Conservation (phyloP, 805 yeast species). For the Myxozyma kluyveri region DNA sequence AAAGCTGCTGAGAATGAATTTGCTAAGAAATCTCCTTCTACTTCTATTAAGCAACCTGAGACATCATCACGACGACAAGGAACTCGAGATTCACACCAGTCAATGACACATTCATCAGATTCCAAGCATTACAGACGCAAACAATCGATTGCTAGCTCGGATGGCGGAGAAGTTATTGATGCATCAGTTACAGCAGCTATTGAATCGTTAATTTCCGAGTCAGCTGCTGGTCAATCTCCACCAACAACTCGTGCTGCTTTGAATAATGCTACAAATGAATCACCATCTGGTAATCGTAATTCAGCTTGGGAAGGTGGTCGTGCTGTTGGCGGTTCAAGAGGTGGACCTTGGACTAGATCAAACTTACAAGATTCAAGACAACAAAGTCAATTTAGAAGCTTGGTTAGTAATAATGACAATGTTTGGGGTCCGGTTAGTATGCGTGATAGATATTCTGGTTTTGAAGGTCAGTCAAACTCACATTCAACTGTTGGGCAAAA, state of each 20-base stretch:
- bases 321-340: not conserved
- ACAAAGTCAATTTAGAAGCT: conserved; percentile 11
- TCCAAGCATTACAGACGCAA: conserved; percentile 9
- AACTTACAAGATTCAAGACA: conserved; percentile 5
- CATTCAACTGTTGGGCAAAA: conserved; percentile 13
- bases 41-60: not conserved
- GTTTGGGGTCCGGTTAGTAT: conserved; percentile 31
- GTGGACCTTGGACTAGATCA: conserved; percentile 6
- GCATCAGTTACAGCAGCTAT: conserved; percentile 28
- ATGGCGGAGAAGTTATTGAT: conserved; percentile 18
- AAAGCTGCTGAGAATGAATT: not conserved
- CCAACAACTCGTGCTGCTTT: conserved; percentile 16
- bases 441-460: conserved; percentile 18
- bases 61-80: not conserved
- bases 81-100: not conserved
- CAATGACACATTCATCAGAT: not conserved
- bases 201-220: conserved; percentile 23
- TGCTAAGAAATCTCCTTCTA: not conserved
- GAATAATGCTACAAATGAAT: conserved; percentile 2
- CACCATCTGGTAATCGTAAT: not conserved
- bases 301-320: conserved; percentile 18
- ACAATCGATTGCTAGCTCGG: conserved; percentile 21
- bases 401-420: conserved; percentile 17
- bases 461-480: conserved; percentile 14
- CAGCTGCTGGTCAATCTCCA: conserved; percentile 23